Base-by-base conservation (phyloP, 179 eudicot genomes). In the Corrigiola litoralis region DNA sequence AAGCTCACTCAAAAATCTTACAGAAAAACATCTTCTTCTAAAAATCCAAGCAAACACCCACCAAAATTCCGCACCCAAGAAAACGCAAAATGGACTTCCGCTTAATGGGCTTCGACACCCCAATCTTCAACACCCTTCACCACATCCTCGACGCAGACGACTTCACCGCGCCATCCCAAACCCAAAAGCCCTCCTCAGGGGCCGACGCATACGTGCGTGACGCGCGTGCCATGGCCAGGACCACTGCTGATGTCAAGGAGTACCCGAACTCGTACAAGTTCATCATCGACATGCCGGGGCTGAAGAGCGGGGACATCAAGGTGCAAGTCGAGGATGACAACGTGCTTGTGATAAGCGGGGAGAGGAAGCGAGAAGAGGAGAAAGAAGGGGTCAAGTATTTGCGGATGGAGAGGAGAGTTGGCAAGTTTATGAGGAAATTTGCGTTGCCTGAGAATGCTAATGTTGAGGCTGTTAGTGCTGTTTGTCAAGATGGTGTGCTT, bases 381-480 rank as follows among this genome's bases (percentile, higher is more conserved):
- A 77, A 77, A 58, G 81, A 66, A 6, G 87, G 81, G 0, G 79
- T 63, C 0, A 86, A 76, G 81, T 87, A 75, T 17, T 29, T 85
- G 68, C 76, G 71, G 55, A 86, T 83, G 87, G 95, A 88, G 71
- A 73, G 91, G 64, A 73, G 89, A 46, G 67, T 78, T 0, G 91
- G 91, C 0, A 88, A 86, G 53, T 83, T 88, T 23, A 84, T 83
- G 95, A 83, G 87, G 81, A 86, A 84, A 68, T 88, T 83, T 51
- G 75, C 42, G 9, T 20, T 86, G 69, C 95, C 89, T 3, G 87
- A 88, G 33, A 78, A 88, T 69, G 95, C 87, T 0, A 63, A 86
- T 6, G 29, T 73, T 12, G 84, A 80, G 0, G 24, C 8, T 0
- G 72, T 86, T 8, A 70, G 62, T 11, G 91, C 89, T 0, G 87